Evolutionary conservation across 352 stramenopile genomes (phyloP), one percentile per base, ranked within the genome.

Genomic region (Phytophthora sojae): DNA sequence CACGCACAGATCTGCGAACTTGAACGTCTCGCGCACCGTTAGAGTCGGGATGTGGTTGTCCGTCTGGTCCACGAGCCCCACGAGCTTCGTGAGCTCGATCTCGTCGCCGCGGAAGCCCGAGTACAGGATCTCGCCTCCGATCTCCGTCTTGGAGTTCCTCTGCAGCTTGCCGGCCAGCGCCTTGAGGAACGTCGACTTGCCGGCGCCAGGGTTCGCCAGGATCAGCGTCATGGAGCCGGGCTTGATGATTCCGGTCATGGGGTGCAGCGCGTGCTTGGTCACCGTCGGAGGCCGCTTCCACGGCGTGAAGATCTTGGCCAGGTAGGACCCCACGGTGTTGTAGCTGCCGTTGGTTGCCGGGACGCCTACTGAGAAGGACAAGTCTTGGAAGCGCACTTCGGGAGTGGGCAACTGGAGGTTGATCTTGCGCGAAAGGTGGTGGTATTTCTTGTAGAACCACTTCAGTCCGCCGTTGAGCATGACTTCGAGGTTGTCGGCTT

Each of bases 161-260:
- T 82, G 70, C 3, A 94, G 54, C 55, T 91, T 92, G 25, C 85
- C 85, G 3, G 85, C 83, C 7, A 94, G 45, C 3, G 85, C 85
- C 75, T 94, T 94, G 15, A 94, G 71, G 54, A 94, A 92, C 26
- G 86, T 91, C 35, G 86, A 94, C 73, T 94, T 94, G 17, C 86
- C 86, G 7, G 86, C 84, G 6, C 85, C 84, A 15, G 86, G 84
- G 74, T 92, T 92, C 14, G 83, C 86, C 19, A 94, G 65, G 37
- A 94, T 85, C 21, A 94, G 55, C 47, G 77, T 85, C 77, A 85
- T 82, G 19, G 75, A 80, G 5, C 75, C 77, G 0, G 77, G 77
- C 7, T 81, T 78, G 57, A 92, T 88, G 69, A 99, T 98, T 49
- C 98, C 96, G 68, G 21, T 89, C 78, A 92, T 91, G 21, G 81